Base-by-base conservation (phyloP, 306 rosid species). In the Geum urbanum region DNA sequence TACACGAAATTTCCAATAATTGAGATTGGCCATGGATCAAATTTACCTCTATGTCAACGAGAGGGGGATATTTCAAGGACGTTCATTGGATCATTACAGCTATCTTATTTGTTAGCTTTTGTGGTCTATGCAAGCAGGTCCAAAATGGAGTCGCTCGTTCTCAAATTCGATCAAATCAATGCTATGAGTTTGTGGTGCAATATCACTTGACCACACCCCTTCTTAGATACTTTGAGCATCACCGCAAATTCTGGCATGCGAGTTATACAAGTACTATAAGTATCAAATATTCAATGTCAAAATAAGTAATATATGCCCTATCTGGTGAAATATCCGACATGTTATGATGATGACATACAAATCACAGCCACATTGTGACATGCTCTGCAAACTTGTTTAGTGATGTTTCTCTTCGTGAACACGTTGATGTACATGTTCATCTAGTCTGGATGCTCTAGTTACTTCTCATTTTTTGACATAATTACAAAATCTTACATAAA, bases 61-160 rank as follows among this genome's bases (percentile, higher is more conserved):
- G 12, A 14, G 74, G 18, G n/a, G 74, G n/a, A 22, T 0, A 70
- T 60, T 37, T 60, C 55, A 6, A 56, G 66, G 74, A 13, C 32
- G 18, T 5, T 32, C n/a, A 16, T 24, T 56, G 56, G 64, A 43
- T 69, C 53, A 55, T 50, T 67, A 22, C 73, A 54, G 52, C 73
- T 54, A 69, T 52, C 5, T 5, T 37, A 20, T 14, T 7, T 41
- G 40, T 19, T 54, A 13, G n/a, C 20, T 54, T 19, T 54, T 46
- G 39, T 40, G 55, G n/a, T 16, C 53, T 52, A 7, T 18, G 50
- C 0, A 40, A 16, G 60, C n/a, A 2, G 60, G 61, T 49, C 51
- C 60, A 18, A 14, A 37, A 5, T 51, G 60, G 15, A n/a, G 48
- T 9, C 50, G 3, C 49, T 39, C 22, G 0, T 3, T 19, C 32